Evolutionary conservation across 2,329 filamentous ascomycete genomes (phyloP), one percentile per base, ranked within the genome.

Genomic region (Fusarium nodosum): DNA sequence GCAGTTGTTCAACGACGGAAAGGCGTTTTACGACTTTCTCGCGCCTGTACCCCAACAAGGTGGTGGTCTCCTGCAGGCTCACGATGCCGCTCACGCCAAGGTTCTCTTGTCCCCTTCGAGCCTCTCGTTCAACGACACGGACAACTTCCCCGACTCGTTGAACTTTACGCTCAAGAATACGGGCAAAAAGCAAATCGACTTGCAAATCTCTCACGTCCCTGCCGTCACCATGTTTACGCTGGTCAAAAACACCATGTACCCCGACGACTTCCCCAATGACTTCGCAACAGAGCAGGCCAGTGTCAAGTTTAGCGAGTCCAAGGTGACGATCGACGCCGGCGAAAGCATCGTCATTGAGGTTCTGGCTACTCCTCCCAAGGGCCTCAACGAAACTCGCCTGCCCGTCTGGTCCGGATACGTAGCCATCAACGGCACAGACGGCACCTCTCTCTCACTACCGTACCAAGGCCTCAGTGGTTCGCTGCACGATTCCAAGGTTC

Each of bases 81-180:
- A 85, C 65, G 85, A 89, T 59, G 86, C 87, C 5, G 86, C 88
- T 8, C 83, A 85, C 68, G 80, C 85, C 18, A 86, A 82, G 4
- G 84, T 84, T 3, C 72, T 86, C 15, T 78, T 90, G 22, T 84
- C 83, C 70, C 83, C 82, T 12, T 85, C 85, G n/a, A 86, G 84
- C 75, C 77, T 91, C 16, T 83, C 86, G 5, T 90, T 90, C 78
- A 90, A 91, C 74, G 88, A 91, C 75, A 88, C 87, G 0, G 85
- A 87, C 67, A 75, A 90, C 79, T 84, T 88, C 65, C 75, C 76
- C 46, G 76, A 80, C 13, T 79, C 78, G 3, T 78, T 83, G 44
- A 83, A 83, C 66, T 88, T 91, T 73, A 83, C 80, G 39, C 81
- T 91, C 68, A 82, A 77, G 71, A 91, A 91, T 79, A 80, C 80